Conservation (phyloP, 2,329 filamentous ascomycete species). For the Cladophialophora psammophila region DNA sequence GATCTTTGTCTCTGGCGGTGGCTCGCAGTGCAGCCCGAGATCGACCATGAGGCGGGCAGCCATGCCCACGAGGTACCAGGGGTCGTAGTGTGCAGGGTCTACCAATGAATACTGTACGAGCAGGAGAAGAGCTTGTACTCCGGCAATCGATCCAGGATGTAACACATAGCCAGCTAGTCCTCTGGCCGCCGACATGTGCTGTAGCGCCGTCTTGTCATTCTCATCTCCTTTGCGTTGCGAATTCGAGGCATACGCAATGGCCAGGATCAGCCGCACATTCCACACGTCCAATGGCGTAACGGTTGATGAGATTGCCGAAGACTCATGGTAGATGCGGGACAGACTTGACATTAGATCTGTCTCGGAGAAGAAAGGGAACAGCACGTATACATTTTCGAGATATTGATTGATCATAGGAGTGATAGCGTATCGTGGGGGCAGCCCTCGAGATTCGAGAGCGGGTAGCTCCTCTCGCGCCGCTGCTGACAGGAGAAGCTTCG, state of each 20-base stretch:
- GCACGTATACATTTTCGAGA: conserved; percentile 78
- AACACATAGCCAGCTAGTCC: conserved; percentile 82
- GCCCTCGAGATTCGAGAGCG: conserved; percentile 61
- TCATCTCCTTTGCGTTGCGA: conserved; percentile 72
- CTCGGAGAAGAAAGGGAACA: conserved; percentile 85
- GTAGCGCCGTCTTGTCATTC: conserved; percentile 66
- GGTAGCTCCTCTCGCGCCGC: conserved; percentile 77
- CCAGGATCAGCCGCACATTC: conserved; percentile 87
- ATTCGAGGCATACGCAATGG: conserved; percentile 77
- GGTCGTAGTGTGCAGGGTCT: conserved; percentile 89
- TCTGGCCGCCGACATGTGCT: conserved; percentile 71
- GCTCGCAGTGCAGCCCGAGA: conserved; percentile 91
- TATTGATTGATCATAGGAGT: conserved; percentile 80
- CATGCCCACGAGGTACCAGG: conserved; percentile 92
- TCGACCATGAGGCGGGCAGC: conserved; percentile 88
- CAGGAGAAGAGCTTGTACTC: conserved; percentile 85
- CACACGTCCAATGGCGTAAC: conserved; percentile 75
- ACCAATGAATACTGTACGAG: conserved; percentile 89
- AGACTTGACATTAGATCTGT: conserved; percentile 78
- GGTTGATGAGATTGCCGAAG: conserved; percentile 18
- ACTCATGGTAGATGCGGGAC: conserved; percentile 78
- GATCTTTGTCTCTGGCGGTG: conserved; percentile 71
- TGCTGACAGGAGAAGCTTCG: conserved; percentile 83
- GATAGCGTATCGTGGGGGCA: conserved; percentile 76
- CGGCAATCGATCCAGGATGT: conserved; percentile 80